Percentiles rank a stretch among this genome's conserved stretches.
phyloP scores from a whole-genome alignment of 2,329 filamentous ascomycete species.

The Talaromyces sp. region DNA sequence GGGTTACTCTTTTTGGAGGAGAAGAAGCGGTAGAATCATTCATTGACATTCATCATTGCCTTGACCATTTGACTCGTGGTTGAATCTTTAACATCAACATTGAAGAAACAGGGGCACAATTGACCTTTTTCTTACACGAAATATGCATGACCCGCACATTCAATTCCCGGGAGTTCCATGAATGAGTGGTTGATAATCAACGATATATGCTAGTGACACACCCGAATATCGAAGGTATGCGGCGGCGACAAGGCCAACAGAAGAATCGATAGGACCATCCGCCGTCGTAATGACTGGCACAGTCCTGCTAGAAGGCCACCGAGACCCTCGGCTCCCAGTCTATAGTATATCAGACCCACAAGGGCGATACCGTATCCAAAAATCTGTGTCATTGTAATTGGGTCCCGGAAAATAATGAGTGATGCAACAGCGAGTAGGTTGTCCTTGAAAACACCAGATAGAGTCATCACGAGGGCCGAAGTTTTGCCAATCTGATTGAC shows the following conservation, averaged over 20 bases:
- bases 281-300: neutral
- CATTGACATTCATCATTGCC: neutral
- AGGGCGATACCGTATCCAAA: constrained; percentile 72
- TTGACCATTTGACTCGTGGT: neutral
- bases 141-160: neutral
- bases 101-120: neutral
- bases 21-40: neutral
- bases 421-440: constrained; percentile 73
- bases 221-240: neutral
- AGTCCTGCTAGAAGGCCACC: neutral
- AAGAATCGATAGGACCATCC: neutral
- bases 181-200: neutral
- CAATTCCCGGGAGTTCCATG: neutral
- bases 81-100: neutral
- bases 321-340: constrained; percentile 57
- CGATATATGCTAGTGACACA: neutral
- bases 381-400: constrained; percentile 63
- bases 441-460: constrained; percentile 81
- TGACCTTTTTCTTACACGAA: neutral
- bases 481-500: constrained; percentile 73
- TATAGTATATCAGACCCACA: constrained; percentile 61
- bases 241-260: neutral
- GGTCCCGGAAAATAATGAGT: constrained; percentile 70
- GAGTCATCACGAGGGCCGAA: constrained; percentile 75
- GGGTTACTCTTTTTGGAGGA: neutral